Evolutionary conservation across 805 yeast genomes (phyloP), one percentile per base, ranked within the genome.

Genomic region (Blastobotrys americana): DNA sequence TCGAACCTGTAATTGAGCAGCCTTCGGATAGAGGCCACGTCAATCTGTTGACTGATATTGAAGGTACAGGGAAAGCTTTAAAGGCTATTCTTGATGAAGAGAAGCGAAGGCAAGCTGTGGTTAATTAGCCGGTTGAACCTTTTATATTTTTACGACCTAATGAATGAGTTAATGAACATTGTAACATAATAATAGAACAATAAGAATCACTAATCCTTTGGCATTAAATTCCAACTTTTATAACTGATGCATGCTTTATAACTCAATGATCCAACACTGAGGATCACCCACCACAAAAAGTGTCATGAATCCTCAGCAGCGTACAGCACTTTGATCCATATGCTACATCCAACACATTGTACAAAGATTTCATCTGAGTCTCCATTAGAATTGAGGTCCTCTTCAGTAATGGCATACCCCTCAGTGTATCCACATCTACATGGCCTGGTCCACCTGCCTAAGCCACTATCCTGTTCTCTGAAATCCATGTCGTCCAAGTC

Each of bases 301-400:
- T 27, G 35, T 25, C 25, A 4, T 33, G 28, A 21, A 27, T 48
- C 51, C 37, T 56, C 61, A 4, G 55, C 61, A 1, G 57, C 51
- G 56, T 81, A 85, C 51, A 70, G 72, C 1, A 90, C 88, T 41
- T 78, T 77, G 20, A 90, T 63, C 96, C 96, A 90, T 23, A 88
- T 59, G 59, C 95, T 84, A 61, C 97, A 90, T 25, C 84, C 79
- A 9, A 66, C 59, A 59, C 97, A 90, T 56, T 89, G 96, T 0
- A 85, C 77, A 18, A 85, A 70, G 1, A 89, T 72, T 50, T 82
- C 83, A 51, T 69, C 81, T 0, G 80, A 72, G 15, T 64, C 73
- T 13, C 77, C 80, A 28, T 70, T 72, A 0, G 69, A 71, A 31
- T 67, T 78, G 44, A 90, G 67, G 44, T 82, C 84, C 1, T 63